Conservation (phyloP, 768 basidiomycete species). For the Auriscalpium orientale region DNA sequence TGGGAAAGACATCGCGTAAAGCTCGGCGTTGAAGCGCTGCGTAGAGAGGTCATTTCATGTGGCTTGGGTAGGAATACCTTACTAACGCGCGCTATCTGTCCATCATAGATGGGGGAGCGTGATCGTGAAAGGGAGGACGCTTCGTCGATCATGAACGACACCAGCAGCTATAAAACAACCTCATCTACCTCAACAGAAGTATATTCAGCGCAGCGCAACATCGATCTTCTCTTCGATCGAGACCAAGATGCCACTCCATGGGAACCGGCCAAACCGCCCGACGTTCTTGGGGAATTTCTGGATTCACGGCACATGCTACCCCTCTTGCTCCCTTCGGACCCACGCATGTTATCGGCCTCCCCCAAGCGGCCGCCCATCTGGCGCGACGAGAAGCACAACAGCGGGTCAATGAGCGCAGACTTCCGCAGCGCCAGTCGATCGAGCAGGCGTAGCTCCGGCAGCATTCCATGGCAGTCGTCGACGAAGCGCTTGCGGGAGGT, state of each 20-base stretch:
- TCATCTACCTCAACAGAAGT: conserved; percentile 24
- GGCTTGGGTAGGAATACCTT: background rate
- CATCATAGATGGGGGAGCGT: conserved; percentile 53
- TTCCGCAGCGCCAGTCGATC: conserved; percentile 28
- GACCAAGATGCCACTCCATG: conserved; percentile 58
- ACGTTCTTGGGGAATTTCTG: conserved; percentile 82
- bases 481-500: conserved; percentile 56
- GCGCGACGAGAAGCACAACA: conserved; percentile 25
- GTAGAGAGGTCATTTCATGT: conserved; percentile 59
- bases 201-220: conserved; percentile 40
- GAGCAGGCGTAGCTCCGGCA: conserved; percentile 31
- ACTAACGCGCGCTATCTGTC: background rate
- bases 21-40: conserved; percentile 75
- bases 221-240: conserved; percentile 79
- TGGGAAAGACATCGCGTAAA: conserved; percentile 93
- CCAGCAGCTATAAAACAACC: conserved; percentile 22
- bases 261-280: conserved; percentile 71
- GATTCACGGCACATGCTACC: conserved; percentile 94
- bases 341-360: conserved; percentile 64
- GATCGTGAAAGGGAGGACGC: conserved; percentile 61
- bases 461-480: conserved; percentile 51
- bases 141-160: conserved; percentile 28
- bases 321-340: conserved; percentile 74
- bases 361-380: conserved; percentile 39
- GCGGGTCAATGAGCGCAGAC: conserved; percentile 18